phyloP scores from a whole-genome alignment of 305 asterid species.

The Galium porrigens region DNA sequence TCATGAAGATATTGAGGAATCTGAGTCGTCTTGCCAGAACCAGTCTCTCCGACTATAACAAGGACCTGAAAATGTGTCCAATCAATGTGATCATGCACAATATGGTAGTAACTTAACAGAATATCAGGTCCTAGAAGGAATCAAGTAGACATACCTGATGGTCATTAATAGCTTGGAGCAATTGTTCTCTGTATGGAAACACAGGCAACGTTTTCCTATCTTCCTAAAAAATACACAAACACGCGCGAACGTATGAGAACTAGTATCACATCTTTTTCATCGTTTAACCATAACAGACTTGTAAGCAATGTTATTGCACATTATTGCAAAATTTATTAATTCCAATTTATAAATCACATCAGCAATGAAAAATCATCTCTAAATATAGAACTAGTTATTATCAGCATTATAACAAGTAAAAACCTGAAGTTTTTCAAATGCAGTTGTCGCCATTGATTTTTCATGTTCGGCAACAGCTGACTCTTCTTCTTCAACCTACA shows the following conservation, averaged over 20 bases:
- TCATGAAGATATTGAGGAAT: constrained; percentile 93
- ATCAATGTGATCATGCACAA: neutral
- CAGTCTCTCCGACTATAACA: constrained; percentile 91
- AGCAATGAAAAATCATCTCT: neutral
- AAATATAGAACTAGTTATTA: neutral
- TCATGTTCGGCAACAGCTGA: constrained; percentile 19
- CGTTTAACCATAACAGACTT: no score
- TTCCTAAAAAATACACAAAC: constrained; percentile 17
- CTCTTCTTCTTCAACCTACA: constrained; percentile 25
- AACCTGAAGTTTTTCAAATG: constrained; percentile 32
- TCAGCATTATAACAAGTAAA: neutral
- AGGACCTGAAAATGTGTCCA: constrained; percentile 43
- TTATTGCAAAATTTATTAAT: no score
- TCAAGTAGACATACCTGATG: constrained; percentile 44
- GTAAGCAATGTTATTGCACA: no score
- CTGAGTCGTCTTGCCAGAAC: constrained; percentile 93
- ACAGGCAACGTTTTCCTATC: constrained; percentile 83
- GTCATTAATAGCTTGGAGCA: constrained; percentile 61
- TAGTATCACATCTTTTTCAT: neutral
- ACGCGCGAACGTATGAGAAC: neutral
- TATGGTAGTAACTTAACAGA: neutral
- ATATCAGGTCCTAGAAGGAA: constrained; percentile 6
- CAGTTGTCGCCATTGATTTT: constrained; percentile 24
- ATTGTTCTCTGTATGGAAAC: constrained; percentile 57
- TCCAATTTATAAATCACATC: neutral